Evolutionary conservation across 257 asterid species (phyloP).

Genomic region (Solanum boliviense): DNA sequence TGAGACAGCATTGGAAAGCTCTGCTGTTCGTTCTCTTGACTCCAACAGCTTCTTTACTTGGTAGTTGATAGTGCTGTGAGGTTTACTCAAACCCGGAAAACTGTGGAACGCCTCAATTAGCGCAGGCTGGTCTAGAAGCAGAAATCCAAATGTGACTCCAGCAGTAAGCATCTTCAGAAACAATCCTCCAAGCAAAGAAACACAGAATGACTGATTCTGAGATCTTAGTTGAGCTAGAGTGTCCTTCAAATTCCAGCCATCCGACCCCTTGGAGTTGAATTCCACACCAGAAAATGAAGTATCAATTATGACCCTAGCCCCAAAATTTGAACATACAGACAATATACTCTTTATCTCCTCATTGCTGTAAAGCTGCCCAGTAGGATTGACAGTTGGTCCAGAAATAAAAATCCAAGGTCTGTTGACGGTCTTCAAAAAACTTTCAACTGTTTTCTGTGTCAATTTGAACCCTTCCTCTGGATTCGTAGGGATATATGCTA

Average conservation of each 20-base stretch:
- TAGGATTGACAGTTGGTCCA: slow-evolving; percentile 83
- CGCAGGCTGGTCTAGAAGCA: slow-evolving; percentile 53
- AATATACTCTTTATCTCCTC: slow-evolving; percentile 61
- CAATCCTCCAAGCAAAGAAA: slow-evolving; percentile 72
- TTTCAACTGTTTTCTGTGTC: slow-evolving; percentile 45
- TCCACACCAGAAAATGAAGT: slow-evolving; percentile 89
- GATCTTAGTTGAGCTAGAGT: slow-evolving; percentile 46
- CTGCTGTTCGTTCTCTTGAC: slow-evolving; percentile 42
- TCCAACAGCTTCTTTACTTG: slow-evolving; percentile 75
- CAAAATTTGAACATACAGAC: slow-evolving; percentile 56
- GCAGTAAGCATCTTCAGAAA: slow-evolving; percentile 81
- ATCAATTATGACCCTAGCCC: slow-evolving; percentile 71
- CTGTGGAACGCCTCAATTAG: slow-evolving; percentile 64
- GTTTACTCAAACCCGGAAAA: slow-evolving; percentile 76
- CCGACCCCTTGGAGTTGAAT: slow-evolving; percentile 36
- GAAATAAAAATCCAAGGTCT: slow-evolving; percentile 90
- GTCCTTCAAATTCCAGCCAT: slow-evolving; percentile 66
- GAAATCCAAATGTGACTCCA: slow-evolving; percentile 75
- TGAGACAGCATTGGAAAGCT: slow-evolving; percentile 36
- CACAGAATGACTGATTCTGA: slow-evolving; percentile 38
- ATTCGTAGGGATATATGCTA: slow-evolving; percentile 40
- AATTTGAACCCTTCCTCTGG: slow-evolving; percentile 58
- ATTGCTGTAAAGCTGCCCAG: slow-evolving; percentile 71
- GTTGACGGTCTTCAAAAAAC: slow-evolving; percentile 30
- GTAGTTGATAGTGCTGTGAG: slow-evolving; percentile 76